phyloP scores from a whole-genome alignment of 2,329 filamentous ascomycete species.

The Reticulascus tulasneorum region DNA sequence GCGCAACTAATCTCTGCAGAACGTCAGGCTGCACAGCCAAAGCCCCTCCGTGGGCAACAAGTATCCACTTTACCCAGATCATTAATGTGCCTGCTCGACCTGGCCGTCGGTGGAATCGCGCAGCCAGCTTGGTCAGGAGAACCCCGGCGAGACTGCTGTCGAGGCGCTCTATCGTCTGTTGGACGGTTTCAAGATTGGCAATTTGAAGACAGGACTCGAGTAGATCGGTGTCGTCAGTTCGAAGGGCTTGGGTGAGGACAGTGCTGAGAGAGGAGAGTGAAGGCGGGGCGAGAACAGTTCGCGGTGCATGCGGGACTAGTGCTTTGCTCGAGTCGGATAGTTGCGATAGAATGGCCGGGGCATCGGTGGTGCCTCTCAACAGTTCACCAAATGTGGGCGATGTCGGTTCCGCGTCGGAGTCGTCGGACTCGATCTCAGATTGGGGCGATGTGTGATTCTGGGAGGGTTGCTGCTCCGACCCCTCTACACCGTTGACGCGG shows the following conservation, averaged over 20 bases:
- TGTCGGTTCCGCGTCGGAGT: conserved; percentile 44
- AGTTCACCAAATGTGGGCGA: conserved; percentile 80
- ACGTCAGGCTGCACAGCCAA: conserved; percentile 83
- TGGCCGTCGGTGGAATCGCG: conserved; percentile 80
- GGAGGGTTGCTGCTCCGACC: conserved; percentile 10
- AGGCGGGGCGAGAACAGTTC: conserved; percentile 54
- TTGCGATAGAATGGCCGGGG: conserved; percentile 56
- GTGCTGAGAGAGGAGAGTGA: conserved; percentile 80
- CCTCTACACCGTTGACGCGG: conserved; percentile 20
- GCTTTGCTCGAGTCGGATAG: conserved; percentile 20
- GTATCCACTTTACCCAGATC: conserved; percentile 93
- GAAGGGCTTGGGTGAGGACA: conserved; percentile 88
- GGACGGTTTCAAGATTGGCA: conserved; percentile 71
- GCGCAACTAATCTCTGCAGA: conserved; percentile 68
- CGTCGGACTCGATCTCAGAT: conserved; percentile 25
- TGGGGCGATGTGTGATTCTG: conserved; percentile 21
- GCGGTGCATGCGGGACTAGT: conserved; percentile 36
- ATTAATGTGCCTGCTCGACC: conserved; percentile 87
- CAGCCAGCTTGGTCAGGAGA: conserved; percentile 79
- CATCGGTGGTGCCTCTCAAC: conserved; percentile 73
- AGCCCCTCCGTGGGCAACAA: conserved; percentile 87
- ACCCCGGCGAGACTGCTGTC: conserved; percentile 77
- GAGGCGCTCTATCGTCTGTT: conserved; percentile 84
- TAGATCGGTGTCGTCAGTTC: conserved; percentile 83
- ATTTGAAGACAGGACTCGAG: conserved; percentile 90